These are phyloP conservation scores for Prinsepia uniflora DNA, from an alignment of 306 rosid species.

Conservation along the genomic window DNA sequence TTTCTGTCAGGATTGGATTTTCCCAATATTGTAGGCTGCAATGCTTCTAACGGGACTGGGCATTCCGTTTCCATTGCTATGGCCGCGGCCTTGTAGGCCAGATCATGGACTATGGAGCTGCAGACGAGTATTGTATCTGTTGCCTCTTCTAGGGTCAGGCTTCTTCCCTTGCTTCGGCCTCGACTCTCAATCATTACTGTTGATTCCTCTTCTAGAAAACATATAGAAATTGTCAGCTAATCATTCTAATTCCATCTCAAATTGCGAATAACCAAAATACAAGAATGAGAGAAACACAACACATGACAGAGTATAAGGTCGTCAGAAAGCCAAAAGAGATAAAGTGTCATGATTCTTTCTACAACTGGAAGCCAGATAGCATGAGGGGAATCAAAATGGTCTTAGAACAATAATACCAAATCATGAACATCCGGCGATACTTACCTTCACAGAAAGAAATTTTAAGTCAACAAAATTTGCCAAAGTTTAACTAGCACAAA, in stretches of 20 bases:
- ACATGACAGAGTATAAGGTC: background rate
- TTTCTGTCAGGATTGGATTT: slow-evolving; percentile 51
- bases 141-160: slow-evolving; percentile 93
- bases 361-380: background rate
- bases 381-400: background rate
- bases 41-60: slow-evolving; percentile 51
- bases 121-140: slow-evolving; percentile 91
- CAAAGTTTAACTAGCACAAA: background rate
- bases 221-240: slow-evolving; percentile 26
- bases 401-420: background rate
- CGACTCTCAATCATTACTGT: slow-evolving; percentile 65
- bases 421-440: background rate
- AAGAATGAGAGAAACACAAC: background rate
- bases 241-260: slow-evolving; percentile 16
- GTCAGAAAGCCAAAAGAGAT: background rate
- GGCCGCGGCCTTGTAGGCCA: slow-evolving; percentile 81
- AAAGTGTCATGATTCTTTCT: background rate
- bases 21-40: slow-evolving; percentile 74
- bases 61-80: slow-evolving; percentile 72
- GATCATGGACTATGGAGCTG: slow-evolving; percentile 87
- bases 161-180: slow-evolving; percentile 57
- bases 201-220: slow-evolving; percentile 59
- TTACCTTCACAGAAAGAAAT: background rate
- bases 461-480: background rate
- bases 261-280: slow-evolving; percentile 9